Percentiles rank a stretch among this genome's conserved stretches.
Evolutionary conservation across 1,139 yeast species (phyloP).

Genomic region (Debaryomycetaceae sp.): DNA sequence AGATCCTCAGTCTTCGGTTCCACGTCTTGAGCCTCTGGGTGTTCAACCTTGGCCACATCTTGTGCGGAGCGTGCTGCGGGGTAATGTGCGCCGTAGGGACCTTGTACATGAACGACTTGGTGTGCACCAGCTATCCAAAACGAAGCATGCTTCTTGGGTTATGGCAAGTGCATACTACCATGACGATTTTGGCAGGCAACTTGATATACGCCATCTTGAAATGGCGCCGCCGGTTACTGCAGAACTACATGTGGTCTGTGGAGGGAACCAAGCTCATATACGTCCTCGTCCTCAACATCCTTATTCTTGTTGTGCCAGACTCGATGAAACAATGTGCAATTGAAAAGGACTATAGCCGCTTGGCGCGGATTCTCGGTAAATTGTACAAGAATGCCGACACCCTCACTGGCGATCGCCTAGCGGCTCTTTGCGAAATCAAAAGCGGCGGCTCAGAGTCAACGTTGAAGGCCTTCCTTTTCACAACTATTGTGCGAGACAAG

Average conservation of each 20-base stretch:
- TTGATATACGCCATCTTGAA: constrained; percentile 3
- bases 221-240: background rate
- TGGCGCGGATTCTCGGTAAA: background rate
- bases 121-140: constrained; percentile 5
- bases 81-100: constrained; percentile 17
- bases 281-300: constrained; percentile 3
- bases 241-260: constrained; percentile 2
- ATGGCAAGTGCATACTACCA: constrained; percentile 15
- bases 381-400: background rate
- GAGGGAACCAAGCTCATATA: constrained; percentile 5
- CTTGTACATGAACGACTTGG: constrained; percentile 13
- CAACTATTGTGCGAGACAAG: background rate
- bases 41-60: constrained; percentile 12
- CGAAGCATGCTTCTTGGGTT: constrained; percentile 13
- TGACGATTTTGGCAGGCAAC: constrained; percentile 14
- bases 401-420: background rate
- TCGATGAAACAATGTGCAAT: constrained; percentile 4
- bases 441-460: background rate
- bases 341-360: background rate
- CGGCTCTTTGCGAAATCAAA: background rate
- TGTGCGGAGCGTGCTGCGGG: constrained; percentile 19
- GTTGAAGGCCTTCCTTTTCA: background rate
- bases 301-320: constrained; percentile 6
- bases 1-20: constrained; percentile 4
- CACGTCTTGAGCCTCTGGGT: constrained; percentile 4